These are phyloP conservation scores for Guyanaporus albipodus DNA, from an alignment of 768 basidiomycete genomes.

Conservation along the genomic window DNA sequence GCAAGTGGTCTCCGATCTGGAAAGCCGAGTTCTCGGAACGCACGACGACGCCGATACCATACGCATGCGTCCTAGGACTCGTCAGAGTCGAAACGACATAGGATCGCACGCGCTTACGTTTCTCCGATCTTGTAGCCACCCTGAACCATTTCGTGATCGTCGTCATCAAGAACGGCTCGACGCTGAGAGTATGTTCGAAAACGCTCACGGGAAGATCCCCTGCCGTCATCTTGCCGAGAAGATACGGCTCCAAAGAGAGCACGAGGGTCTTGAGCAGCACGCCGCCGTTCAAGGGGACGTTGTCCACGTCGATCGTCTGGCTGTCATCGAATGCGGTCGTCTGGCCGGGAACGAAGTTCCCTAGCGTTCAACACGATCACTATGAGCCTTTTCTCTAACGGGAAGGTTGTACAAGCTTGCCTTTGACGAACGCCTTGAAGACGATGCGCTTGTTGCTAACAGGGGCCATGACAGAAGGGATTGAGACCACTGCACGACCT, in stretches of 20 bases:
- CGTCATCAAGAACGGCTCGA: constrained; percentile 29
- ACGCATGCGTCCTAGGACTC: constrained; percentile 26
- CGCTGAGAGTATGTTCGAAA: no score
- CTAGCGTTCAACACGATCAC: not conserved
- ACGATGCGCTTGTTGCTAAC: constrained; percentile 35
- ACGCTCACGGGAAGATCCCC: no score
- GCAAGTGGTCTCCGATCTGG: constrained; percentile 13
- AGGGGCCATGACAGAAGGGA: not conserved
- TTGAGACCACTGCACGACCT: no score
- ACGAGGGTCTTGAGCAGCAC: constrained; percentile 49
- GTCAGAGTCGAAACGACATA: not conserved
- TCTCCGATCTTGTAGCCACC: not conserved
- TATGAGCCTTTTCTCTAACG: no score
- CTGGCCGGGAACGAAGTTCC: constrained; percentile 32
- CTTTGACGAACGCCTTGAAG: constrained; percentile 30
- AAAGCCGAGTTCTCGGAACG: constrained; percentile 14
- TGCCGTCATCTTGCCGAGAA: constrained; percentile 38
- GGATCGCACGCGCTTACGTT: not conserved
- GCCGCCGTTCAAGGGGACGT: constrained; percentile 41
- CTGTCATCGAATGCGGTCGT: constrained; percentile 43
- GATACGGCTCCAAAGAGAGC: constrained; percentile 45
- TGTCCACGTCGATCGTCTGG: constrained; percentile 48
- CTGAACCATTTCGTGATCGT: not conserved
- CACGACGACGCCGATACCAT: constrained; percentile 33
- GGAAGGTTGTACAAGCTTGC: not conserved